Base-by-base conservation (phyloP, 2,329 filamentous ascomycete species). In the Pseudohalonectria lignicola region DNA sequence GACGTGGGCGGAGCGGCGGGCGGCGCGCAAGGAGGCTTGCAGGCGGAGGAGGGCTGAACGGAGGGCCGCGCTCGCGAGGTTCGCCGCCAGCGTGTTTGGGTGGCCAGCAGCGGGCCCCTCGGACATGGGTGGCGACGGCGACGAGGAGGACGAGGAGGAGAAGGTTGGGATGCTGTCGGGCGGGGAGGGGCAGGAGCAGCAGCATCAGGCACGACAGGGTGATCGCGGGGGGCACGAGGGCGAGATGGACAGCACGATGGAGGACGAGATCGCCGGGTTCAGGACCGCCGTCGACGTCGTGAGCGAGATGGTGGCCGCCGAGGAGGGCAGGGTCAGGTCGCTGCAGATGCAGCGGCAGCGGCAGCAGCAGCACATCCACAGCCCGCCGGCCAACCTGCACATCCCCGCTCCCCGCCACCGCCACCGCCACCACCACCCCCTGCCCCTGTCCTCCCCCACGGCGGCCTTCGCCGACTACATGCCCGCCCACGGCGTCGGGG, bases 181-280 rank as follows among this genome's bases (percentile, higher is more conserved):
- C 9, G 23, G 8, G 34, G 18, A 25, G 21, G 23, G 25, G 12
- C 15, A 29, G 20, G 17, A 29, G 20, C 23, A 17, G 12, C 23
- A 10, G 23, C 23, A 6, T 8, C 12, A 7, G 23, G 25, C 34
- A 11, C 10, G 35, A 15, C 39, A 16, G 20, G 34, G 36, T 19
- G 39, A 29, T 16, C 36, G 15, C 36, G 21, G 38, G 20, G 15
- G 44, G 31, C 3, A 33, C 36, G 47, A 58, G n/a, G 50, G 49
- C 23, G 49, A 53, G 37, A 35, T 36, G 11, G 34, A 37, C 6
- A 47, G 47, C 10, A 62, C 62, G 3, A 65, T 71, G 60, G 63
- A 67, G 44, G 60, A 69, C 46, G 67, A 70, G 47, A 60, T 72
- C 44, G 61, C 64, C 3, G 56, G 62, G 35, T 66, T 72, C 50